phyloP scores from a whole-genome alignment of 495 filamentous ascomycete genomes.

The Margaritispora aquatica region DNA sequence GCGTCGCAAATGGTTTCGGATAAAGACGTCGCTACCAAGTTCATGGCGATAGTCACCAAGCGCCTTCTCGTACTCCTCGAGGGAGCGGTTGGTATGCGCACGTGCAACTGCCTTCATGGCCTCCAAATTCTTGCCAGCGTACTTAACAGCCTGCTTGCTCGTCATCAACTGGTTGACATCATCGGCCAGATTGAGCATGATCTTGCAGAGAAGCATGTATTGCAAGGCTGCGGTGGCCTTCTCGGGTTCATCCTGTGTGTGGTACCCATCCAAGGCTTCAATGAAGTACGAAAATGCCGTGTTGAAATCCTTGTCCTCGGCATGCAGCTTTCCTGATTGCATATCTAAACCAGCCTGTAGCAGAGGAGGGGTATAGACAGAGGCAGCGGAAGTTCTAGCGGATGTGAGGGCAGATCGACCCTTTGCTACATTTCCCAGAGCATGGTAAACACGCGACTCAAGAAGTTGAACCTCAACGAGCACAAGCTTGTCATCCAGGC shows the following conservation, averaged over 20 bases:
- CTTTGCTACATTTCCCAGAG: constrained; percentile 93
- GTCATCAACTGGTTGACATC: constrained; percentile 90
- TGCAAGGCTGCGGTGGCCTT: constrained; percentile 89
- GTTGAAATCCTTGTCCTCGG: constrained; percentile 98
- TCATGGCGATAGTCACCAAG: constrained; percentile 84
- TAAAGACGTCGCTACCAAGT: constrained; percentile 87
- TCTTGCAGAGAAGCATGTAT: constrained; percentile 99
- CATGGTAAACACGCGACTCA: constrained; percentile 95
- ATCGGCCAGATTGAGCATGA: constrained; percentile 96
- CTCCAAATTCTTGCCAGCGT: constrained; percentile 88
- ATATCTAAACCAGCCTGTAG: constrained; percentile 96
- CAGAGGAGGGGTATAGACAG: constrained; percentile 92
- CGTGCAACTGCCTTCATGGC: constrained; percentile 98
- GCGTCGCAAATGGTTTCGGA: constrained; percentile 86
- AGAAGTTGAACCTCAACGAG: constrained; percentile 98
- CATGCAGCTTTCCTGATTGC: constrained; percentile 98
- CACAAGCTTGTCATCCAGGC: constrained; percentile 95
- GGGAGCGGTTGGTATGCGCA: constrained; percentile 86
- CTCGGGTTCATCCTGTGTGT: constrained; percentile 76
- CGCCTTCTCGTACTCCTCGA: constrained; percentile 94
- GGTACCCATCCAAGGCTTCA: constrained; percentile 95
- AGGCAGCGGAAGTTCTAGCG: constrained; percentile 88
- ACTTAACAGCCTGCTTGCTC: constrained; percentile 92
- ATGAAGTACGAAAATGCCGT: constrained; percentile 99
- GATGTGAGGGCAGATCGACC: constrained; percentile 91